Percentiles rank a stretch among this genome's conserved stretches.
phyloP scores from a whole-genome alignment of 768 basidiomycete species.

The Amanita molliuscula region DNA sequence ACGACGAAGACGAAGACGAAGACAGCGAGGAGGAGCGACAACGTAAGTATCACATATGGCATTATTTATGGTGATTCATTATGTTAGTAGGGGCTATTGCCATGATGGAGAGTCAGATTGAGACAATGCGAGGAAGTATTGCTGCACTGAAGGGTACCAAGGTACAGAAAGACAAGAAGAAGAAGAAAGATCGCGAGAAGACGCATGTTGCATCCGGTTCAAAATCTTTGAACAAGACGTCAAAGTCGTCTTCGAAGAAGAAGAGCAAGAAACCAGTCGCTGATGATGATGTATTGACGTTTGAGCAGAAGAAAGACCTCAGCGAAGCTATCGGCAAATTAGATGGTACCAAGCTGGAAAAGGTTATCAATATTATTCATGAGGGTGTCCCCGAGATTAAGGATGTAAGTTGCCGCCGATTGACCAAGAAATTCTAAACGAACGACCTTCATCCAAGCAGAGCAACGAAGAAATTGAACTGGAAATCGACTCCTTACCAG shows the following conservation, averaged over 20 bases:
- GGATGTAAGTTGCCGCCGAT: slow-evolving; percentile 49
- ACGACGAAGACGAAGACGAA: slow-evolving; percentile 58
- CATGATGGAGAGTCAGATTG: slow-evolving; percentile 73
- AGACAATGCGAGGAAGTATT: slow-evolving; percentile 63
- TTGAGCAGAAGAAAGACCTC: slow-evolving; percentile 97
- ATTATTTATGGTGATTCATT: slow-evolving; percentile 5
- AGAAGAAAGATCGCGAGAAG: slow-evolving; percentile 54
- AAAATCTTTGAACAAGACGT: slow-evolving; percentile 42
- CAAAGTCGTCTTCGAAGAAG: slow-evolving; percentile 43
- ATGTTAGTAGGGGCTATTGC: slow-evolving; percentile 51
- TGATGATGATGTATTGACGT: slow-evolving; percentile 79
- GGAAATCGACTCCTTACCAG: slow-evolving; percentile 89
- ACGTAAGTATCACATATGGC: slow-evolving; percentile 35
- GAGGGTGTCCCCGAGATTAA: slow-evolving; percentile 89
- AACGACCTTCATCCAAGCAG: slow-evolving; percentile 27
- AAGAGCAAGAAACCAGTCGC: slow-evolving; percentile 55
- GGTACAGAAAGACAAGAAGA: slow-evolving; percentile 54
- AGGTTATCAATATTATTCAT: slow-evolving; percentile 92
- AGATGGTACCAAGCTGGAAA: slow-evolving; percentile 75
- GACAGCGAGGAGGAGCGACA: slow-evolving; percentile 59
- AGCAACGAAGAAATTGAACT: slow-evolving; percentile 98
- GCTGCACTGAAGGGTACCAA: slow-evolving; percentile 48
- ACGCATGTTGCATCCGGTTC: slow-evolving; percentile 52
- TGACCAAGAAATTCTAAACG: slow-evolving; percentile 7
- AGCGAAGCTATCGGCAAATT: slow-evolving; percentile 88